A percentile compares a stretch with the other conserved stretches of the same genome.
phyloP scores from a whole-genome alignment of 257 asterid genomes.

The Jacaranda mimosifolia region DNA sequence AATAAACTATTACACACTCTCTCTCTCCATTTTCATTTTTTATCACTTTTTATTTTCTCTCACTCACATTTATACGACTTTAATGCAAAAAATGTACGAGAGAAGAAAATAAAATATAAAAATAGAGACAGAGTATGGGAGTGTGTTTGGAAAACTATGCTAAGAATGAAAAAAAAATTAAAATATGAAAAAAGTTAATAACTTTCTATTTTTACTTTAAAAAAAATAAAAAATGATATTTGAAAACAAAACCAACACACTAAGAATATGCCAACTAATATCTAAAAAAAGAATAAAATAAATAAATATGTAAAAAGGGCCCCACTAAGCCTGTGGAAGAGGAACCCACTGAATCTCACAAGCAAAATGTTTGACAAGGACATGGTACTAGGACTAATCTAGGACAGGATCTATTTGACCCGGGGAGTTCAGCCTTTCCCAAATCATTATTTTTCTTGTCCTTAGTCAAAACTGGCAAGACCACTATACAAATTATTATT shows the following conservation, averaged over 20 bases:
- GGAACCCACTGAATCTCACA: slow-evolving; percentile 18
- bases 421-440: neutral
- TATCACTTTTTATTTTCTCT: no score
- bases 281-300: neutral
- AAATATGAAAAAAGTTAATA: no score
- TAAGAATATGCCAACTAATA: neutral
- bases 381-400: slow-evolving; percentile 1
- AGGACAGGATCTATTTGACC: slow-evolving; percentile 11
- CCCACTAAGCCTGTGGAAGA: neutral
- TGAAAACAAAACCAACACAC: neutral
- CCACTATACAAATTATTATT: neutral
- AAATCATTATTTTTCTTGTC: neutral
- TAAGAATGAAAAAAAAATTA: no score
- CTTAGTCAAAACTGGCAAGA: neutral
- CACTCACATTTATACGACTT: no score
- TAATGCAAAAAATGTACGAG: no score
- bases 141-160: no score
- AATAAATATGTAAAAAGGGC: neutral
- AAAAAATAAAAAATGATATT: no score
- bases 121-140: no score
- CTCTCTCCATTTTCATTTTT: no score
- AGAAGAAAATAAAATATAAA: no score
- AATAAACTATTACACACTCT: no score
- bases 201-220: no score
- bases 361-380: neutral